Conservation (phyloP, 768 basidiomycete species). For the Kwoniella sp. region DNA sequence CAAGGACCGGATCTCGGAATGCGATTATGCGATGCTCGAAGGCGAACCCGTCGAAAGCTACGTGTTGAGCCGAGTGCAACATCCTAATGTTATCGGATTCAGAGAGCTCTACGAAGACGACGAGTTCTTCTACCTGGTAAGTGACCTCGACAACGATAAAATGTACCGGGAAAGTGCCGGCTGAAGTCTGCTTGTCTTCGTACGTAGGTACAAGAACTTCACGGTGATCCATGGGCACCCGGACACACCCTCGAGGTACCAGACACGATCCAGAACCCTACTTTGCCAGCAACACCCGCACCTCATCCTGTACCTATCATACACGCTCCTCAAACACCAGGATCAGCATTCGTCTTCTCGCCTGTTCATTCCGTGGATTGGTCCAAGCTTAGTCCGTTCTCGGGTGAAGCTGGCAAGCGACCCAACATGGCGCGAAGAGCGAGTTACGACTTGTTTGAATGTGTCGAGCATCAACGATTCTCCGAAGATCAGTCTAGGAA, state of each 20-base stretch:
- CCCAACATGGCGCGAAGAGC: conserved; percentile 65
- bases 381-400: conserved; percentile 19
- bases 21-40: conserved; percentile 28
- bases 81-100: conserved; percentile 80
- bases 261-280: conserved; percentile 7
- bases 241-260: conserved; percentile 23
- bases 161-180: too few species aligned
- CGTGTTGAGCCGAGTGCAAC: conserved; percentile 69
- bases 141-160: conserved; percentile 48
- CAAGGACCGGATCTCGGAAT: conserved; percentile 63
- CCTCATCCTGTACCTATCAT: conserved; percentile 10
- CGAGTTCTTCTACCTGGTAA: conserved; percentile 81
- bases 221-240: conserved; percentile 79
- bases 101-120: conserved; percentile 81
- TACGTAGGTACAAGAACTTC: conserved; percentile 80
- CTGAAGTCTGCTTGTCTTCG: conserved; percentile 12
- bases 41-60: conserved; percentile 72
- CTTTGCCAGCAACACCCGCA: conserved; percentile 18
- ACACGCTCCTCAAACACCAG: conserved; percentile 18
- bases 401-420: conserved; percentile 16
- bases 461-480: conserved; percentile 83
- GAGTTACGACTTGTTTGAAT: conserved; percentile 92
- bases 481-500: conserved; percentile 75
- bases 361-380: conserved; percentile 22
- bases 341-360: conserved; percentile 17